Percentiles rank a stretch among this genome's conserved stretches.
Evolutionary conservation across 768 basidiomycete species (phyloP).

Genomic region (Boletus vermiculosoides): DNA sequence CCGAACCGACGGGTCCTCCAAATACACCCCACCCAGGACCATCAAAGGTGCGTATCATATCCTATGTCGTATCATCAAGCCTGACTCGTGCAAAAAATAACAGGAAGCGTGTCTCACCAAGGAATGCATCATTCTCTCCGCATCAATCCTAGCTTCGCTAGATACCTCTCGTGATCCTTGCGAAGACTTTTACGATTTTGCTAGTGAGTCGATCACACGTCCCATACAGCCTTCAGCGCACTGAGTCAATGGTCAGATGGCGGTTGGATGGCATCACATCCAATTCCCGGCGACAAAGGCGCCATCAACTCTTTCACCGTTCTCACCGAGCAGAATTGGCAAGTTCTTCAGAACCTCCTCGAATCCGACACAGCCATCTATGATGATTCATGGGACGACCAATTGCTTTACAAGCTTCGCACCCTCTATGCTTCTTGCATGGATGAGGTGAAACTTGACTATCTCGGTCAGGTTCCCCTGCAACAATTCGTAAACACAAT

Average conservation of each 20-base stretch:
- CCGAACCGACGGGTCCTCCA: slow-evolving; percentile 41
- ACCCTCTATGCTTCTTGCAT: slow-evolving; percentile 79
- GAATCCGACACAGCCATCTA: slow-evolving; percentile 43
- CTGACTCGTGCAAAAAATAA: slow-evolving; percentile 8
- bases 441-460: slow-evolving; percentile 74
- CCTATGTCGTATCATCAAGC: background rate
- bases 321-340: slow-evolving; percentile 72
- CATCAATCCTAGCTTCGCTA: slow-evolving; percentile 74
- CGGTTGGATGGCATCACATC: slow-evolving; percentile 82
- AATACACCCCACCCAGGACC: slow-evolving; percentile 60
- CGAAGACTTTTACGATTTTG: slow-evolving; percentile 91
- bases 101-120: slow-evolving; percentile 72
- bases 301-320: slow-evolving; percentile 69
- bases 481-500: slow-evolving; percentile 63
- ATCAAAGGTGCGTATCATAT: slow-evolving; percentile 42
- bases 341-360: slow-evolving; percentile 71
- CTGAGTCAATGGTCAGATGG: slow-evolving; percentile 52
- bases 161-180: slow-evolving; percentile 89
- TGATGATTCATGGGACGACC: slow-evolving; percentile 47
- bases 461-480: slow-evolving; percentile 70
- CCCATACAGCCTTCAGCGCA: background rate
- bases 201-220: slow-evolving; percentile 58
- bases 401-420: slow-evolving; percentile 62
- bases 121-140: slow-evolving; percentile 81
- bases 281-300: slow-evolving; percentile 84